Conservation (phyloP, 139 green algal species). For the Micractinium conductrix region DNA sequence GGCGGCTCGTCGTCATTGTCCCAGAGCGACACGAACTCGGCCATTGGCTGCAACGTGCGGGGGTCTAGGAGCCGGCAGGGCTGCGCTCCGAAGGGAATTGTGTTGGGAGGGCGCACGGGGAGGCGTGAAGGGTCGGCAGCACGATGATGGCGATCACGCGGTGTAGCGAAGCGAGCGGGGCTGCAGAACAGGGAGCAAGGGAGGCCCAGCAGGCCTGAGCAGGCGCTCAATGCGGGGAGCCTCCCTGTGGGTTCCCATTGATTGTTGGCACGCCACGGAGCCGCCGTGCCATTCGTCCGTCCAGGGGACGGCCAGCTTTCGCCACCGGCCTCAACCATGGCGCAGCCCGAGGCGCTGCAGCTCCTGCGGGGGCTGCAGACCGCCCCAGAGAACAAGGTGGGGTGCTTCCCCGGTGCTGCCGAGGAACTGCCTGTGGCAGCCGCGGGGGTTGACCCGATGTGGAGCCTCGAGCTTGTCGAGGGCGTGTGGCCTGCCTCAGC, state of each 20-base stretch:
- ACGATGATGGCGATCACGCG: no score
- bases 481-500: no score
- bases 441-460: neutral
- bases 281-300: neutral
- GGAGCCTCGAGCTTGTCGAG: no score
- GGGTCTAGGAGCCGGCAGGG: no score
- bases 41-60: no score
- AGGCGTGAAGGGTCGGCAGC: no score
- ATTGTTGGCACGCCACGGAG: no score
- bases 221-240: neutral
- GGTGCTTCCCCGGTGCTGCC: neutral
- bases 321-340: conserved; percentile 67
- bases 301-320: neutral
- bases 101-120: neutral
- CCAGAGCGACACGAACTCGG: neutral
- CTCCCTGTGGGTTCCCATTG: neutral
- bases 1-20: conserved; percentile 14
- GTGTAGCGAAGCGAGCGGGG: neutral
- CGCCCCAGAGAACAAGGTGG: conserved; percentile 86
- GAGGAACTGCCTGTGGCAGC: no score
- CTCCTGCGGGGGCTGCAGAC: conserved; percentile 87
- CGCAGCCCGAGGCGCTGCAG: conserved; percentile 75
- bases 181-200: neutral
- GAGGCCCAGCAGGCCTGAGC: neutral
- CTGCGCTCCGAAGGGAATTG: no score